Percentiles rank a stretch among this genome's conserved stretches.
Evolutionary conservation across 2,329 filamentous ascomycete species (phyloP).

Genomic region (Elsinoe australis): DNA sequence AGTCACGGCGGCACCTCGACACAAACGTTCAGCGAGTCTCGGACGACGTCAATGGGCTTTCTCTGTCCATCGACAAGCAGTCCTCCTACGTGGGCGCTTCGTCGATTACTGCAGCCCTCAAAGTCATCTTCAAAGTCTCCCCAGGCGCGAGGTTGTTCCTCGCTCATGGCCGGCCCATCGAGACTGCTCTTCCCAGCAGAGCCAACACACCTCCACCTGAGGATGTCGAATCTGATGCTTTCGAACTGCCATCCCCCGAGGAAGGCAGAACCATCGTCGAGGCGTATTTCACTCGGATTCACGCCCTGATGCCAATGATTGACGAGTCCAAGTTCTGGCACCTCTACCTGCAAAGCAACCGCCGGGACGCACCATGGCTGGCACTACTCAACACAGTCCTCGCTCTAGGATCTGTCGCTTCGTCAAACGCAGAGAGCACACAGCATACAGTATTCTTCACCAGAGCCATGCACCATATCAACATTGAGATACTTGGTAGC

Average conservation of each 20-base stretch:
- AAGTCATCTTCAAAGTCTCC: slow-evolving; percentile 29
- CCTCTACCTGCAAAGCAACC: slow-evolving; percentile 27
- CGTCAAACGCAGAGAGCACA: slow-evolving; percentile 25
- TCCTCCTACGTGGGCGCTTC: slow-evolving; percentile 30
- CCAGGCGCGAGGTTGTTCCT: slow-evolving; percentile 26
- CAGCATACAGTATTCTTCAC: slow-evolving; percentile 28
- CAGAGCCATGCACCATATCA: slow-evolving; percentile 27
- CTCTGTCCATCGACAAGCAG: slow-evolving; percentile 26
- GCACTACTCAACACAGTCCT: slow-evolving; percentile 30
- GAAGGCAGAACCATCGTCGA: slow-evolving; percentile 27
- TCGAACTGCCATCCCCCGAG: slow-evolving; percentile 20
- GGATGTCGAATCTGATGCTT: slow-evolving; percentile 20
- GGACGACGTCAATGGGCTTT: slow-evolving; percentile 30
- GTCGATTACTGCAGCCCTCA: slow-evolving; percentile 29
- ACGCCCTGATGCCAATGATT: slow-evolving; percentile 30
- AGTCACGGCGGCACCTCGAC: slow-evolving; percentile 41
- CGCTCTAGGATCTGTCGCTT: slow-evolving; percentile 27
- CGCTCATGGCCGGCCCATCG: slow-evolving; percentile 21
- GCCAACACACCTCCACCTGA: slow-evolving; percentile 24
- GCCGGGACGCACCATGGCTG: slow-evolving; percentile 28
- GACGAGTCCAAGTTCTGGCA: slow-evolving; percentile 30
- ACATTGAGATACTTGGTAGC: slow-evolving; percentile 27
- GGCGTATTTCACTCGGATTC: slow-evolving; percentile 28
- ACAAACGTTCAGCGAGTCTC: slow-evolving; percentile 36
- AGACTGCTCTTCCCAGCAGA: slow-evolving; percentile 26